Evolutionary conservation across 139 green algal species (phyloP).

Genomic region (Prasinococcaceae sp.): DNA sequence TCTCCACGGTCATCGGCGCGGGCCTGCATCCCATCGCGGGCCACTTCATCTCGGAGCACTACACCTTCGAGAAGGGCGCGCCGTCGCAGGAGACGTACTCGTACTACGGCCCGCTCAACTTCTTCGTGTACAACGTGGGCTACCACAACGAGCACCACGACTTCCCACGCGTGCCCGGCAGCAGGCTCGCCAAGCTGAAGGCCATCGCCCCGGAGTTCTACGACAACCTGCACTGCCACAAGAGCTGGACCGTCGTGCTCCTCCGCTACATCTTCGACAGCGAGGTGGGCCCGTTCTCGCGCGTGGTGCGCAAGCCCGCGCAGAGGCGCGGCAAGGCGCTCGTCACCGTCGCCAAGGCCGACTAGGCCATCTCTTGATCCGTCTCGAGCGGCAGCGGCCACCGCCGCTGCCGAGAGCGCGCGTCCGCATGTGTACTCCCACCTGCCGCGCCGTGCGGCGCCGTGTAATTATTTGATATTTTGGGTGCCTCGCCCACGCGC

Average conservation of each 20-base stretch:
- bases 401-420: no score
- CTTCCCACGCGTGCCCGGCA: conserved; percentile 57
- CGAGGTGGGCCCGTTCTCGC: conserved; percentile 32
- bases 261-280: conserved; percentile 46
- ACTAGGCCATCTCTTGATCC: no score
- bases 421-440: no score
- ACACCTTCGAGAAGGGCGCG: conserved; percentile 38
- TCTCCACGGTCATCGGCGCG: conserved; percentile 34
- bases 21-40: conserved; percentile 52
- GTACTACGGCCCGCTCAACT: conserved; percentile 60
- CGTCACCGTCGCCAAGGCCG: no score
- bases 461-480: no score
- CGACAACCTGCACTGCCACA: conserved; percentile 36
- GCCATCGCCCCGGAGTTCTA: conserved; percentile 58
- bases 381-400: no score
- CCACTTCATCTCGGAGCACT: conserved; percentile 63
- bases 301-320: conserved; percentile 19
- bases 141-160: conserved; percentile 74
- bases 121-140: conserved; percentile 54
- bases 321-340: no score
- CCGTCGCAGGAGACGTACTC: conserved; percentile 68
- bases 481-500: no score
- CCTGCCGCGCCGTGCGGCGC: no score
- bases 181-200: conserved; percentile 33
- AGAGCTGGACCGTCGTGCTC: conserved; percentile 44